A percentile compares a stretch with the other conserved stretches of the same genome.
Conservation (phyloP, 2,329 filamentous ascomycete genomes). For the Eutypa lata region DNA sequence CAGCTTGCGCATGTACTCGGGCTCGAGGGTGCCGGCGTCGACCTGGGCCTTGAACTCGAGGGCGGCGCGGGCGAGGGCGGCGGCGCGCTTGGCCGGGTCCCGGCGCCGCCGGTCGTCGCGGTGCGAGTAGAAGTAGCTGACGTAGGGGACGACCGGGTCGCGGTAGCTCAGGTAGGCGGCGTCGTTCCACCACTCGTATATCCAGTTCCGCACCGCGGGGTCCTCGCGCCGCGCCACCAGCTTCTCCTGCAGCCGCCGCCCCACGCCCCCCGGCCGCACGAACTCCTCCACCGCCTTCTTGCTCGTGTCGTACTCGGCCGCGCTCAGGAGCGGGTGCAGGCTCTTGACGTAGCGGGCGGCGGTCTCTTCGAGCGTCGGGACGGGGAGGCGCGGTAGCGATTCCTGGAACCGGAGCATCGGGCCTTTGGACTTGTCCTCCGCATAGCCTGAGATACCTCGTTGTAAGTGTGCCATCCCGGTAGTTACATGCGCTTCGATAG, state of each 20-base stretch:
- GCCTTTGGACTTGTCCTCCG: constrained; percentile 75
- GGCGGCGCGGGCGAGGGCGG: constrained; percentile 79
- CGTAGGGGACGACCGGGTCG: constrained; percentile 94
- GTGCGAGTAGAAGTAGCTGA: constrained; percentile 99
- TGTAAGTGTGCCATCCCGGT: constrained; percentile 3
- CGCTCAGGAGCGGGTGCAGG: constrained; percentile 69
- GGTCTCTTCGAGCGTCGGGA: constrained; percentile 80
- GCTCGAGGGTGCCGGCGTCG: constrained; percentile 77
- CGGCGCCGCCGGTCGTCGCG: constrained; percentile 85
- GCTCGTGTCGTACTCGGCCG: constrained; percentile 66
- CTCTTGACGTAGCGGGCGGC: constrained; percentile 77
- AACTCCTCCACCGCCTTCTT: constrained; percentile 87
- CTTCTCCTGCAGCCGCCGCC: constrained; percentile 82
- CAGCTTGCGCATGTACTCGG: constrained; percentile 97
- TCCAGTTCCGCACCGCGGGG: constrained; percentile 85
- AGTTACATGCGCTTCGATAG: not conserved
- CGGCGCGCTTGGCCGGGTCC: constrained; percentile 87
- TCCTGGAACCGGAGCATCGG: constrained; percentile 83
- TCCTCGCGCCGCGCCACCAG: constrained; percentile 76
- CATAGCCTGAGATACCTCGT: constrained; percentile 58
- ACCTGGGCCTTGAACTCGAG: constrained; percentile 96
- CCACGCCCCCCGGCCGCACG: constrained; percentile 79
- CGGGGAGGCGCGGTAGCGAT: constrained; percentile 75
- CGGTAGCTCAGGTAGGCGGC: constrained; percentile 89
- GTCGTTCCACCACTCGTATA: constrained; percentile 98